Conservation (phyloP, 2,329 filamentous ascomycete genomes). For the Trichoderma brevicompactum region DNA sequence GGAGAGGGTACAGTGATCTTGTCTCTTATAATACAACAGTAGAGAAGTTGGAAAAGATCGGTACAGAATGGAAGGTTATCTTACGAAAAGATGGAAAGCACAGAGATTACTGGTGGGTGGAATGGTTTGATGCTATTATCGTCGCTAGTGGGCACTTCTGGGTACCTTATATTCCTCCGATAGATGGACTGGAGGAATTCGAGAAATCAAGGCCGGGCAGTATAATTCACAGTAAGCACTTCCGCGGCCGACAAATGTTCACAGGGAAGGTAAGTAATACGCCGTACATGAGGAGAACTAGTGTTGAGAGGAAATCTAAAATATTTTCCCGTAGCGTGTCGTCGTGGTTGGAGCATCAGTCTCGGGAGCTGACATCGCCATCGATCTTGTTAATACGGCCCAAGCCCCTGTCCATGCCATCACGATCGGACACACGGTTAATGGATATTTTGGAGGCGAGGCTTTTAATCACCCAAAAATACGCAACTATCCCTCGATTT, state of each 20-base stretch:
- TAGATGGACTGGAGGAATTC: slow-evolving; percentile 54
- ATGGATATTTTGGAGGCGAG: slow-evolving; percentile 60
- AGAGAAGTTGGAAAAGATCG: slow-evolving; percentile 58
- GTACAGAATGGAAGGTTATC: slow-evolving; percentile 57
- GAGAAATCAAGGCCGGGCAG: slow-evolving; percentile 52
- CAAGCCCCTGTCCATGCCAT: slow-evolving; percentile 57
- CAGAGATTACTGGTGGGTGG: slow-evolving; percentile 64
- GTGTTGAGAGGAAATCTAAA: neutral
- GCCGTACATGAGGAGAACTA: neutral
- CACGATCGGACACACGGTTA: slow-evolving; percentile 52
- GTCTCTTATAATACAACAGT: slow-evolving; percentile 64
- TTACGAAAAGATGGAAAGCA: slow-evolving; percentile 46
- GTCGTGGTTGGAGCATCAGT: slow-evolving; percentile 68
- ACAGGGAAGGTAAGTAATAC: slow-evolving; percentile 48
- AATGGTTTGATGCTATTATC: slow-evolving; percentile 64
- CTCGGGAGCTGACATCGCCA: slow-evolving; percentile 65
- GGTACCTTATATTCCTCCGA: slow-evolving; percentile 59
- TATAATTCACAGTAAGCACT: slow-evolving; percentile 61
- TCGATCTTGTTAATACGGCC: slow-evolving; percentile 53
- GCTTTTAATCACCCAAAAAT: slow-evolving; percentile 65
- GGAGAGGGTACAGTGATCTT: slow-evolving; percentile 57
- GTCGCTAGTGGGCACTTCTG: slow-evolving; percentile 65
- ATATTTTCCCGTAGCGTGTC: slow-evolving; percentile 49
- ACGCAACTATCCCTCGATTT: slow-evolving; percentile 52
- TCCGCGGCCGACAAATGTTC: slow-evolving; percentile 51